Base-by-base conservation (phyloP, 331 rosid species). In the Rhamnella rubrinervis region DNA sequence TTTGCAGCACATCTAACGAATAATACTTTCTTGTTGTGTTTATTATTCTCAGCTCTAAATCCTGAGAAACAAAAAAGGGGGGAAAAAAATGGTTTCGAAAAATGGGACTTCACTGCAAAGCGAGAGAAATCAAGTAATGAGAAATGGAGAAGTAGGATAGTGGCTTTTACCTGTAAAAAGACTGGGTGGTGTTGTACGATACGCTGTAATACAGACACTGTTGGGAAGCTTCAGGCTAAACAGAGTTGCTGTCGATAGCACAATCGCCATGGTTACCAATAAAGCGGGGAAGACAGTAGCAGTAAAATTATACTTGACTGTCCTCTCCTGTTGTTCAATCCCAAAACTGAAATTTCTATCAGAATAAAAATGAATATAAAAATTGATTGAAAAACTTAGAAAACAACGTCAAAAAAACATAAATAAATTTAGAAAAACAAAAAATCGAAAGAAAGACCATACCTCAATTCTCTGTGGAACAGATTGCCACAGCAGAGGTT, bases 101-200 rank as follows among this genome's bases (percentile, higher is more conserved):
- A 63, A 23, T 58, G 74, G 55, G 73, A 25, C 17, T 69, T 41
- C 8, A 21, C 64, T 25, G 63, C 19, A 31, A 14, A 63, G 57
- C 49, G 46, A 13, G 18, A 25, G 5, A 75, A 47, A 67, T 6
- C 44, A 67, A n/a, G 79, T 25, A 61, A 60, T 51, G 8, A 63
- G 70, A 65, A 37, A 72, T 2, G 49, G 46, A 52, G 63, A 8
- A 26, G 60, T 67, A 65, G 64, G 68, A 66, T 12, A 66, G 38
- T 61, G 15, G 70, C 61, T 47, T 60, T 73, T 74, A 86, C 98
- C 93, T 68, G 73, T 19, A 61, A 66, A 77, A 65, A 60, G 73
- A 62, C 59, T 73, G 26, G 56, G 35, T 55, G 17, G 55, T 26
- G 65, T 35, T 52, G 71, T 21, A 67, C 80, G 80, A 40, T 55